These are phyloP conservation scores for Lepidium aucheri DNA, from an alignment of 345 rosid genomes.

Conservation along the genomic window DNA sequence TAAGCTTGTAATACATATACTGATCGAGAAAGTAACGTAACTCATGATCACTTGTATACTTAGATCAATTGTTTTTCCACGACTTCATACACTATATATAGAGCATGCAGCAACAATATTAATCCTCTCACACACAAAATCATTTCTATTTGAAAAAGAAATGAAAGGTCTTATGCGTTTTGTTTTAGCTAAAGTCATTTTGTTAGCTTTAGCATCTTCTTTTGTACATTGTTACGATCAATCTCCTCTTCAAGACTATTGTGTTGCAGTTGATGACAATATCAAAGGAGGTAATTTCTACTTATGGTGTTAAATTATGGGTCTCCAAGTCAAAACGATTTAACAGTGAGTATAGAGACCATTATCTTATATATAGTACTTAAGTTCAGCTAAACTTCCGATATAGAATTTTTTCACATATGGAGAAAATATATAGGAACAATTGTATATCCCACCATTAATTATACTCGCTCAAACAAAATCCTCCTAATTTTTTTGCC, in stretches of 20 bases:
- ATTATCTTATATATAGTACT: too few relatives aligned
- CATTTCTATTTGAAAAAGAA: background rate
- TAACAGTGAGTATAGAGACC: too few relatives aligned
- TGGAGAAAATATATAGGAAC: background rate
- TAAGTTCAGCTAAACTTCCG: too few relatives aligned
- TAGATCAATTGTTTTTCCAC: background rate
- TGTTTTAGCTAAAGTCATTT: background rate
- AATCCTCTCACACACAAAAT: background rate
- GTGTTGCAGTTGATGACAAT: background rate
- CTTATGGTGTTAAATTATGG: too few relatives aligned
- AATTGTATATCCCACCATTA: too few relatives aligned
- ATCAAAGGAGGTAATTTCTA: background rate
- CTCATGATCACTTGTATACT: background rate
- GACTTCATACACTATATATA: background rate
- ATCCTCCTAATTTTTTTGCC: too few relatives aligned
- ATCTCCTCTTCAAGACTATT: slow-evolving; percentile 8
- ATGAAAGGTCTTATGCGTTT: background rate
- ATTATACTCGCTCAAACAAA: too few relatives aligned
- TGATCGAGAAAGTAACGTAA: too few relatives aligned
- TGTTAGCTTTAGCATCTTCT: background rate
- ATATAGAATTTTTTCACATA: too few relatives aligned
- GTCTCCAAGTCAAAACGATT: too few relatives aligned
- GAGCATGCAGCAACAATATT: background rate
- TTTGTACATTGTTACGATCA: slow-evolving; percentile 1
- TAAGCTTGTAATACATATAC: too few relatives aligned